Conservation (phyloP, 108 stramenopile genomes). For the Aurantiochytrium sp. region DNA sequence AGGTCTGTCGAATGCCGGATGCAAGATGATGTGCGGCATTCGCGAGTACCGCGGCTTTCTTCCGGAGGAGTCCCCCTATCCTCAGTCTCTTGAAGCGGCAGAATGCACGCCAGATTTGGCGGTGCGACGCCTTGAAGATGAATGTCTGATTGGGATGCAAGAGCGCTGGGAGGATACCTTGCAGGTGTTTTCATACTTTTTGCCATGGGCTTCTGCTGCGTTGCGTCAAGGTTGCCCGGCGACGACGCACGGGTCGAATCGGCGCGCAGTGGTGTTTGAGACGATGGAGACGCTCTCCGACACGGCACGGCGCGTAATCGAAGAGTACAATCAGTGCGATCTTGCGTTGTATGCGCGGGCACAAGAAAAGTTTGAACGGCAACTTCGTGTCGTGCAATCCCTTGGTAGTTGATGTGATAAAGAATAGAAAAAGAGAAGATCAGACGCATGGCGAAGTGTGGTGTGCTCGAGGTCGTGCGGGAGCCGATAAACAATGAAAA, state of each 20-base stretch:
- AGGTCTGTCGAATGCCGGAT: not conserved
- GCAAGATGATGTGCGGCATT: not conserved
- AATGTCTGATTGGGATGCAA: not conserved
- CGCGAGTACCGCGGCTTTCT: not conserved
- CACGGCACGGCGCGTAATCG: not conserved
- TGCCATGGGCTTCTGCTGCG: not conserved
- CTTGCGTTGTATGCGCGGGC: not conserved
- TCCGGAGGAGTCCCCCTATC: not conserved
- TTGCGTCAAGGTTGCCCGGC: not conserved
- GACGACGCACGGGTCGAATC: not conserved
- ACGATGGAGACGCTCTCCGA: not conserved
- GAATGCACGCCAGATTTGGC: not conserved
- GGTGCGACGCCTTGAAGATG: not conserved
- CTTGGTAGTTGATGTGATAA: not conserved
- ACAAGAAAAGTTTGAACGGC: not conserved
- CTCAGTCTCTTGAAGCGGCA: not conserved
- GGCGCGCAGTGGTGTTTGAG: not conserved
- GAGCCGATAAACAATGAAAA: no score
- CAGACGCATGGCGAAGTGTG: no score
- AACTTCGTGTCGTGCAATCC: not conserved
- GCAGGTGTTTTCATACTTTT: not conserved
- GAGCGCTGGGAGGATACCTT: not conserved
- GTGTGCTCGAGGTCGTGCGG: no score
- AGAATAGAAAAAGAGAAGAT: not conserved
- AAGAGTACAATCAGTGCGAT: not conserved